These are phyloP conservation scores for Urochloa ruziziensis DNA, from an alignment of 176 grass and related monocot genomes.

Conservation along the genomic window DNA sequence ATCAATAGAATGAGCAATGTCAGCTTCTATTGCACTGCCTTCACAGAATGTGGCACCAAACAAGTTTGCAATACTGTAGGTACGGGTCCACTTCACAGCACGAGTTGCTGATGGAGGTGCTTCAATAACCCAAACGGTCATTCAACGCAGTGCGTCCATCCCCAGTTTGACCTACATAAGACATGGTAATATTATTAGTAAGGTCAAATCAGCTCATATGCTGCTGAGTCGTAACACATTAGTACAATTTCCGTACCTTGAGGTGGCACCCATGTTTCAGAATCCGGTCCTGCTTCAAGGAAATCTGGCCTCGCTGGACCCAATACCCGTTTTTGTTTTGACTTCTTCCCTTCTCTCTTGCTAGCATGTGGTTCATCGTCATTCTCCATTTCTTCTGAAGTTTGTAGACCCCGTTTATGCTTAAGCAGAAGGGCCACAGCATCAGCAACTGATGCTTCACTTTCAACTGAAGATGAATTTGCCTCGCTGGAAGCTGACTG, in stretches of 20 bases:
- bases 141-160: conserved; percentile 91
- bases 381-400: conserved; percentile 48
- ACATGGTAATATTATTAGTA: conserved; percentile 10
- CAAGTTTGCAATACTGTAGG: not conserved
- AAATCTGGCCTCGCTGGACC: conserved; percentile 88
- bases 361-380: conserved; percentile 22
- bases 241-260: conserved; percentile 51
- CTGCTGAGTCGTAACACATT: conserved; percentile 8
- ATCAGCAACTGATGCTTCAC: conserved; percentile 82
- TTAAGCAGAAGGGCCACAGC: conserved; percentile 92
- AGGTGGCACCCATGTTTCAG: conserved; percentile 93
- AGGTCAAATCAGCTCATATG: not conserved
- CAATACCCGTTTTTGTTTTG: conserved; percentile 68
- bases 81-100: not conserved
- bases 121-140: conserved; percentile 87
- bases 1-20: not conserved
- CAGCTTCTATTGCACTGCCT: not conserved
- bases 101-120: not conserved
- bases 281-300: conserved; percentile 47
- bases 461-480: conserved; percentile 51
- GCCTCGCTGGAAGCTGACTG: conserved; percentile 16
- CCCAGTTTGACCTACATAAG: conserved; percentile 88
- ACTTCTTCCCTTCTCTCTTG: conserved; percentile 44
- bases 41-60: not conserved
- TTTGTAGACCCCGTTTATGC: conserved; percentile 67